Evolutionary conservation across 2,329 filamentous ascomycete genomes (phyloP), one percentile per base, ranked within the genome.

Genomic region (Calonectria honghensis): DNA sequence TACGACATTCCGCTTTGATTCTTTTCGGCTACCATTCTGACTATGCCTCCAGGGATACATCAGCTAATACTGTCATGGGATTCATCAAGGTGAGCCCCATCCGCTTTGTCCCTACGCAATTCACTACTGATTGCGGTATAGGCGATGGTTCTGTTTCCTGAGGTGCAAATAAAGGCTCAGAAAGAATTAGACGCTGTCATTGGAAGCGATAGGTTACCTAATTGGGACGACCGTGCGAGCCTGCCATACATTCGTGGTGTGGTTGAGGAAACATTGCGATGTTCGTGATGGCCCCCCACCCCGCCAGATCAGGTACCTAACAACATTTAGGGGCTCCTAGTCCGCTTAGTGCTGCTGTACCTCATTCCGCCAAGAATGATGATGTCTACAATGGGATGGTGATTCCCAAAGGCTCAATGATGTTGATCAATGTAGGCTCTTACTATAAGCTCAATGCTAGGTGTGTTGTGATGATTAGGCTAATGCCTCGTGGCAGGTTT

Each of bases 81-180:
- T 69, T 69, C 10, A 54, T 70, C 5, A 70, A 64, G 57, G 59
- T 70, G 2, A 4, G 45, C 31, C 27, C 27, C 35, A 1, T 4
- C 3, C 0, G 24, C 32, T 29, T n/a, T 10, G 14, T 32, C 31
- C n/a, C 6, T 20, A 1, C 13, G 5, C 50, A 13, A 41, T 13
- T 11, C 31, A 4, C 14, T 24, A 4, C 50, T 29, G 18, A 57
- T 9, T n/a, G 9, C 7, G 5, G 13, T 1, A 24, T 6, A 72
- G 69, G 69, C 69, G 0, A 72, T 72, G 69, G 51, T 72, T n/a
- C 27, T 72, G 2, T 72, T 69, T 41, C 67, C 67, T 9, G 67
- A 69, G n/a, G 52, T 69, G 4, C 67, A 69, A 27, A 6, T 20
- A 14, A 63, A 61, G 14, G 67, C 67, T 7, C 67, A 69, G 13